Evolutionary conservation across 129 eudicot species (phyloP).

Genomic region (Mikania micrantha): DNA sequence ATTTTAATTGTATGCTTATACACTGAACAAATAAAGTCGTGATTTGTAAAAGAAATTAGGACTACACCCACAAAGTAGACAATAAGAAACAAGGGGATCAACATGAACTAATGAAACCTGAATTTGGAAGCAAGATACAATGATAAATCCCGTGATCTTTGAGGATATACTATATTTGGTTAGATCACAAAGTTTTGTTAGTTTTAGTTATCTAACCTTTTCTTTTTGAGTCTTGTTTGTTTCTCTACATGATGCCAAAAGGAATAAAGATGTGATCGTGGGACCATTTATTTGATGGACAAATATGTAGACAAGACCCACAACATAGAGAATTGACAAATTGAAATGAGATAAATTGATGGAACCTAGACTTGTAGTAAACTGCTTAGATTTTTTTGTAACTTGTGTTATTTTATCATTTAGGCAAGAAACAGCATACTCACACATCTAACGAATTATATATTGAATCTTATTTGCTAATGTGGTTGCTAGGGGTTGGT

Average conservation of each 20-base stretch:
- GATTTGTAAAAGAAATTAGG: conserved; percentile 2
- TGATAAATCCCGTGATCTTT: background rate
- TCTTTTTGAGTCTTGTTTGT: conserved; percentile 3
- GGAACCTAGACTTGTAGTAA: background rate
- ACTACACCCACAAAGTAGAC: conserved; percentile 1
- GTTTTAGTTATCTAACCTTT: background rate
- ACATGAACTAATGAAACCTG: background rate
- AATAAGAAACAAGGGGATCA: background rate
- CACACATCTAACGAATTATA: background rate
- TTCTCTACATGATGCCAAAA: background rate
- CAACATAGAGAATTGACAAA: background rate
- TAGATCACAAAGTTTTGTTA: background rate
- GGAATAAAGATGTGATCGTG: conserved; percentile 18
- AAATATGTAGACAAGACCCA: background rate
- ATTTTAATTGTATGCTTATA: conserved; percentile 13
- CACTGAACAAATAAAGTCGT: background rate
- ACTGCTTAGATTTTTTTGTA: background rate
- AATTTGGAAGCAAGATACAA: conserved; percentile 3
- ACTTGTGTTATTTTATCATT: background rate
- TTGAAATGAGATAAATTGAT: background rate
- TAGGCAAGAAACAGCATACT: background rate
- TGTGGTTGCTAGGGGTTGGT: conserved; percentile 4
- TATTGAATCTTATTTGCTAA: background rate
- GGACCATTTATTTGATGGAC: conserved; percentile 7
- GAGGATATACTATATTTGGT: background rate